Evolutionary conservation across 164 flowering plant genomes (phyloP), one percentile per base, ranked within the genome.

Genomic region (Vitis riparia): DNA sequence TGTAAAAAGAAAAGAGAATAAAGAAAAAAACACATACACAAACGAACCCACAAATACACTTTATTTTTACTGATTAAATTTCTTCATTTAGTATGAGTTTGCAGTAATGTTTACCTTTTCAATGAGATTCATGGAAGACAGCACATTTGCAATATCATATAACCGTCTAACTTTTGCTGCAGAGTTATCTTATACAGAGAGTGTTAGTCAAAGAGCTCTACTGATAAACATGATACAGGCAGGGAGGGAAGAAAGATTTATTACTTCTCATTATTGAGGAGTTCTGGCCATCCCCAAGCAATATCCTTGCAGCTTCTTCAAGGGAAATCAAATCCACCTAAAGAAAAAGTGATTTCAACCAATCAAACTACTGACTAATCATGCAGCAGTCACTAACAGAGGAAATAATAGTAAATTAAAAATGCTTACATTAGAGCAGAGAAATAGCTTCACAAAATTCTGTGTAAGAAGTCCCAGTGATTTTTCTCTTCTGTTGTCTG

Each of bases 71-170:
- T 32, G 23, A 14, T 5, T 1, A 2, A 15, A 9, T 51, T 47
- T 27, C 59, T 23, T 19, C 30, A 52, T 15, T 55, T 12, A 29
- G 27, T 19, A 16, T 13, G 49, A 27, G 11, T 3, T 59, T 11
- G 5, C 4, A 53, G 6, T 15, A 61, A 17, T 47, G 5, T 55
- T 80, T 80, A 96, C 98, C 98, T 96, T 93, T 80, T 89, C 91
- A 61, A 96, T 93, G 29, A 92, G 94, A 71, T 82, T 83, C 92
- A 96, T 80, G n/a, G 99, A 93, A 48, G 98, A 89, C 75, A 96
- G 68, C 12, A 96, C 99, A 79, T 96, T 96, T 15, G 98, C 97
- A 79, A 96, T 96, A 75, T 93, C 98, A 73, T 93, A 96, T 23
- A 96, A 67, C 65, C 98, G 81, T 69, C 98, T 85, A 8, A 93